Conservation (phyloP, 2,329 filamentous ascomycete genomes). For the Diaporthe nobilis region DNA sequence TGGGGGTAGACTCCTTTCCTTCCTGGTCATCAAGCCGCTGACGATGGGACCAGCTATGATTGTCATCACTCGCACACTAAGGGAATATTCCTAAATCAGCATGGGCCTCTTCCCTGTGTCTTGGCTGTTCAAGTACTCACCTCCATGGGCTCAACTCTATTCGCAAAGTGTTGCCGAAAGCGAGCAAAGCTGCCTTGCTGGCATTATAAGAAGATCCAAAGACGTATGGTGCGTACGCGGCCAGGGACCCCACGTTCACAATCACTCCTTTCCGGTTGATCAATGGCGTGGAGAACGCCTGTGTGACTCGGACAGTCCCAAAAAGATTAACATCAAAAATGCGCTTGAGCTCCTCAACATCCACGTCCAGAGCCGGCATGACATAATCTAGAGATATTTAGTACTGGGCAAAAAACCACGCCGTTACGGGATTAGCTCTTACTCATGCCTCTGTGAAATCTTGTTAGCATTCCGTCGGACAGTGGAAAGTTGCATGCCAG, state of each 20-base stretch:
- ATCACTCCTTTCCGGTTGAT: background rate
- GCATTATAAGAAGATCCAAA: constrained; percentile 6
- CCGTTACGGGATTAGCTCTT: background rate
- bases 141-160: constrained; percentile 9
- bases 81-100: background rate
- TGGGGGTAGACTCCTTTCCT: background rate
- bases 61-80: background rate
- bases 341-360: constrained; percentile 9
- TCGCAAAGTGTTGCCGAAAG: background rate
- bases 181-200: constrained; percentile 9
- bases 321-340: constrained; percentile 17
- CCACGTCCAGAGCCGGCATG: constrained; percentile 5
- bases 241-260: constrained; percentile 11
- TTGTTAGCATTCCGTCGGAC: background rate
- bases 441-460: background rate
- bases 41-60: constrained; percentile 9
- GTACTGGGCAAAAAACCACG: background rate
- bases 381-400: constrained; percentile 3
- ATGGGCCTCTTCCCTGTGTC: background rate
- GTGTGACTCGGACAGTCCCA: constrained; percentile 4
- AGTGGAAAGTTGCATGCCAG: background rate
- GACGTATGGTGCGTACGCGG: constrained; percentile 13
- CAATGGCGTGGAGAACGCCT: background rate
- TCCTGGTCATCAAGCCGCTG: constrained; percentile 9
- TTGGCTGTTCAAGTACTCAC: background rate